Conservation (phyloP, 257 asterid species). For the Salvia splendens region DNA sequence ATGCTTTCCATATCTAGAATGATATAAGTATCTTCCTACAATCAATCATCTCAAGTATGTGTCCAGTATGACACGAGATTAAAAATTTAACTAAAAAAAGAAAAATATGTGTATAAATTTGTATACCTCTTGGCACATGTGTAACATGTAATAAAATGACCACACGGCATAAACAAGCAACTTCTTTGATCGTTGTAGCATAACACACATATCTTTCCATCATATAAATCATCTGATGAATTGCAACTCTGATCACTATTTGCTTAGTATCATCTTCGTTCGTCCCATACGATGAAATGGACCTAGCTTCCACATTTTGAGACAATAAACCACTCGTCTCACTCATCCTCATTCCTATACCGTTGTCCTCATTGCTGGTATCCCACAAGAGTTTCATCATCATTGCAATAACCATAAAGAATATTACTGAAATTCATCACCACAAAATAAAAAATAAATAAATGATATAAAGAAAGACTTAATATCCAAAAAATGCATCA, state of each 20-base stretch:
- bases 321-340: conserved; percentile 44
- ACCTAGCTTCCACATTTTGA: conserved; percentile 35
- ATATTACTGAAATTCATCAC: conserved; percentile 34
- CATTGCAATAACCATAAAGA: conserved; percentile 46
- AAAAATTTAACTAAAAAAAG: not conserved
- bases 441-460: not conserved
- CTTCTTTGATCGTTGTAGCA: conserved; percentile 59
- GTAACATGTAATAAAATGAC: conserved; percentile 63
- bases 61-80: too few relatives aligned
- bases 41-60: too few relatives aligned
- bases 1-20: too few relatives aligned
- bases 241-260: conserved; percentile 30
- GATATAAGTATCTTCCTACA: too few relatives aligned
- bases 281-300: conserved; percentile 42
- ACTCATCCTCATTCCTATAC: not conserved
- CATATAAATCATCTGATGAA: conserved; percentile 53
- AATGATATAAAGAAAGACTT: too few relatives aligned
- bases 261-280: conserved; percentile 24
- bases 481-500: too few relatives aligned
- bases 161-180: conserved; percentile 76
- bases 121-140: conserved; percentile 59
- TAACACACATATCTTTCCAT: conserved; percentile 67
- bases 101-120: not conserved
- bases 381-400: conserved; percentile 44
- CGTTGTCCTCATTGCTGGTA: not conserved